Base-by-base conservation (phyloP, 2,329 filamentous ascomycete species). In the Colletotrichum australisinense region DNA sequence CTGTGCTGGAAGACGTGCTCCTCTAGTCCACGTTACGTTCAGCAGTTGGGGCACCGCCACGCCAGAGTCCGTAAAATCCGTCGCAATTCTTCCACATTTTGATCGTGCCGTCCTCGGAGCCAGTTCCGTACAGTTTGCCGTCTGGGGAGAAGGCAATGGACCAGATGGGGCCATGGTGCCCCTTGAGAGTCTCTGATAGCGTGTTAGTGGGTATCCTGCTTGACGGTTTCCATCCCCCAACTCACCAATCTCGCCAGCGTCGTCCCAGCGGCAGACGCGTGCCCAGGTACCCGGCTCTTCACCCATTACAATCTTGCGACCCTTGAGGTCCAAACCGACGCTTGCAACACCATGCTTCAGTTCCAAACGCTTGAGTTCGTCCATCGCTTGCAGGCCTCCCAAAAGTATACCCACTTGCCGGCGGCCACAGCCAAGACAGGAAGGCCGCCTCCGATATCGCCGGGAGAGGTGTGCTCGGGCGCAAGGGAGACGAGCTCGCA, bases 81-180 rank as follows among this genome's bases (percentile, higher is more conserved):
- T 91, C 89, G 73, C 90, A 92, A 76, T 93, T 93, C 84, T 93
- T 93, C 91, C 91, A 93, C 86, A 99, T 87, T 85, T 99, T 99
- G 82, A 99, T 97, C 0, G 97, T 99, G 53, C 97, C 97, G 79
- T 99, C 97, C 81, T 99, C 97, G 62, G 95, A 98, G 35, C 94
- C 97, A 1, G 97, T 99, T 1, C 95, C 97, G 80, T 98, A 99
- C 8, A 99, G 86, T 81, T 97, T 98, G 59, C 95, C 95, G 79
- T 99, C 97, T 0, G 97, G 97, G 0, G 95, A 97, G 83, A 98
- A 99, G 69, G 93, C 93, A 73, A 97, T 92, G 6, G 95, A 98
- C 97, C 97, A 99, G 75, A 99, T 97, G 1, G 96, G 96, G 1
- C 97, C 97, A 79, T 99, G 97, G 78, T 99, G 97, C 28, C 97